Evolutionary conservation across 768 basidiomycete species (phyloP), one percentile per base, ranked within the genome.

Genomic region (Omphalotus guepiniiformis): DNA sequence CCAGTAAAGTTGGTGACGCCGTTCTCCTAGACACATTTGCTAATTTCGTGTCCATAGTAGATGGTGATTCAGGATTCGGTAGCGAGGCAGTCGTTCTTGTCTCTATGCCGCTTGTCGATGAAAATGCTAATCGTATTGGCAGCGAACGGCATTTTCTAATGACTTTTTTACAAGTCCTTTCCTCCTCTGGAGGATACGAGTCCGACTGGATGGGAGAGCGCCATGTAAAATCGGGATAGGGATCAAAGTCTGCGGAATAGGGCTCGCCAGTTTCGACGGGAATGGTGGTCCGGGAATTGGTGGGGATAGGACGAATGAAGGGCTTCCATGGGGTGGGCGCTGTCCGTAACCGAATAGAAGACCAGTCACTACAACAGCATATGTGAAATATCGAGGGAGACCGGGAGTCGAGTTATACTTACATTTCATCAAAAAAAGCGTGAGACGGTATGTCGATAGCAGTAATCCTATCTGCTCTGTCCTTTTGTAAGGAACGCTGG

Each of bases 221-320:
- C 45, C 45, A 47, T n/a, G 34, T 37, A n/a, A 47, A 47, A 11
- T 38, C 26, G 15, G 45, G 45, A 11, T 19, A 37, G 13, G 34
- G 11, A 23, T 45, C 45, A 13, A 15, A 6, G 4, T 19, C 9
- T 3, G 3, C n/a, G n/a, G 8, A 2, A 25, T 47, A 47, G 3
- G 45, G 34, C n/a, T 8, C 22, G 8, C 45, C 45, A 19, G 23
- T 13, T 19, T 26, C 11, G 21, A 47, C 28, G 19, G 45, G 32
- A 16, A 47, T 13, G 3, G 23, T 22, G 11, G 45, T 34, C 9
- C 45, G 45, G 12, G 45, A 9, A 23, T 47, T 25, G 12, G 16
- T 13, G 5, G 45, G 45, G 16, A 47, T 25, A 15, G 8, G 19
- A 6, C 18, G 45, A 37, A 23, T 16, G 45, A 37, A 47, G 13